These are phyloP conservation scores for Blastomyces percursus DNA, from an alignment of 2,329 filamentous ascomycete genomes.

Conservation along the genomic window DNA sequence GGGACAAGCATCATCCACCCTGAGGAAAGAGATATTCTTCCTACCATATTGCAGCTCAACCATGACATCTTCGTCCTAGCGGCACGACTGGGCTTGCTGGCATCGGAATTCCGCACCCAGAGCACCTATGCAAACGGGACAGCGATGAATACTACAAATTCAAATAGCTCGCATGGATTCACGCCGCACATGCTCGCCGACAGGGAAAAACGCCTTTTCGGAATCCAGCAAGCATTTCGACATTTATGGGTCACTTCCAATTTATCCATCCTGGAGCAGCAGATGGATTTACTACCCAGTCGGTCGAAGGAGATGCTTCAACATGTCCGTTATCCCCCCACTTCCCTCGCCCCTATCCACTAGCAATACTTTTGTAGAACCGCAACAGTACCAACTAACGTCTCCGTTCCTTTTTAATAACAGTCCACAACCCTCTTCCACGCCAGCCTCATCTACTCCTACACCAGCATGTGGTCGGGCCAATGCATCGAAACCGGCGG, in stretches of 20 bases:
- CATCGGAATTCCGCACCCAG: slow-evolving; percentile 31
- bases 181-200: slow-evolving; percentile 17
- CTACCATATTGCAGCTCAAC: slow-evolving; percentile 36
- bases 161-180: background rate
- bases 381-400: background rate
- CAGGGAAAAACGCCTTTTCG: slow-evolving; percentile 25
- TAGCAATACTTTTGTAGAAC: background rate
- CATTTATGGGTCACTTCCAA: slow-evolving; percentile 31
- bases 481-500: slow-evolving; percentile 35
- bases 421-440: slow-evolving; percentile 40
- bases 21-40: slow-evolving; percentile 29
- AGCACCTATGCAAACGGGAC: slow-evolving; percentile 12
- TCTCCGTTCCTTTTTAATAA: slow-evolving; percentile 12
- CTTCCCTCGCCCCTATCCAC: background rate
- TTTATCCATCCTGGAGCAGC: slow-evolving; percentile 26
- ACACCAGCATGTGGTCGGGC: slow-evolving; percentile 43
- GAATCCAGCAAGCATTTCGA: slow-evolving; percentile 28
- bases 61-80: slow-evolving; percentile 37
- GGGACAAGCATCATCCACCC: slow-evolving; percentile 27
- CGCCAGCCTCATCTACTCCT: slow-evolving; percentile 41
- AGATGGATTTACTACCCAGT: slow-evolving; percentile 28
- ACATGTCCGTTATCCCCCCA: slow-evolving; percentile 27
- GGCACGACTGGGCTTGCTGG: slow-evolving; percentile 35
- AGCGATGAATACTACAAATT: background rate
- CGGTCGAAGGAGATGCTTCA: slow-evolving; percentile 32